A percentile compares a stretch with the other conserved stretches of the same genome.
Conservation (phyloP, 2,329 filamentous ascomycete species). For the Colletotrichum abscissum region DNA sequence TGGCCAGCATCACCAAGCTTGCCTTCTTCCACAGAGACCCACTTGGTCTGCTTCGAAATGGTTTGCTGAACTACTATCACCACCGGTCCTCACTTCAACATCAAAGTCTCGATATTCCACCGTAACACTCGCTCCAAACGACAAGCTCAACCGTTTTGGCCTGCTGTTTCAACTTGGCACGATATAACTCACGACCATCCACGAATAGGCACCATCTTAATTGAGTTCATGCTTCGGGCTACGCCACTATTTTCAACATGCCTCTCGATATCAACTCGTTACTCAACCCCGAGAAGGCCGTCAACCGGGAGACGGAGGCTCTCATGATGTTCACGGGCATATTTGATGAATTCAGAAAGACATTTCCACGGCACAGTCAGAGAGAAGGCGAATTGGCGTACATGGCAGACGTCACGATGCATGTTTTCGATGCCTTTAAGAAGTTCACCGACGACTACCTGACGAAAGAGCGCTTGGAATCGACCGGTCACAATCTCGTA, state of each 20-base stretch:
- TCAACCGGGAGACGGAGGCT: conserved; percentile 7
- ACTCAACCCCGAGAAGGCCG: conserved; percentile 16
- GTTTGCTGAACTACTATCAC: not conserved
- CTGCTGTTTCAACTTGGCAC: not conserved
- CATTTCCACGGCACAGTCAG: not conserved
- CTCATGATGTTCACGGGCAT: conserved; percentile 7
- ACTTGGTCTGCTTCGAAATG: conserved; percentile 17
- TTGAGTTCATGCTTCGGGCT: not conserved
- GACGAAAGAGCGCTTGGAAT: conserved; percentile 19
- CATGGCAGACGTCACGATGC: not conserved
- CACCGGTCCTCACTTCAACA: not conserved
- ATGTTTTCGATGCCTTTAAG: conserved; percentile 4
- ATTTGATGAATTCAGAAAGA: not conserved
- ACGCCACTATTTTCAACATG: not conserved
- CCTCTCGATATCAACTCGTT: conserved; percentile 20
- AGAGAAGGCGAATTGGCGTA: conserved; percentile 18
- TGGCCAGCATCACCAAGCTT: conserved; percentile 8
- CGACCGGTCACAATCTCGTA: conserved; percentile 26
- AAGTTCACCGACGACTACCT: conserved; percentile 9
- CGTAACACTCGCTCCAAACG: not conserved
- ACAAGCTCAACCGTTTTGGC: not conserved
- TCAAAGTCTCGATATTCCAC: not conserved
- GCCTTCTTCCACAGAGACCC: conserved; percentile 26
- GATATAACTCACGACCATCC: not conserved
- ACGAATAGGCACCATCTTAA: not conserved